Evolutionary conservation across 169 alveolate species (phyloP).

Genomic region (Babesia microti): DNA sequence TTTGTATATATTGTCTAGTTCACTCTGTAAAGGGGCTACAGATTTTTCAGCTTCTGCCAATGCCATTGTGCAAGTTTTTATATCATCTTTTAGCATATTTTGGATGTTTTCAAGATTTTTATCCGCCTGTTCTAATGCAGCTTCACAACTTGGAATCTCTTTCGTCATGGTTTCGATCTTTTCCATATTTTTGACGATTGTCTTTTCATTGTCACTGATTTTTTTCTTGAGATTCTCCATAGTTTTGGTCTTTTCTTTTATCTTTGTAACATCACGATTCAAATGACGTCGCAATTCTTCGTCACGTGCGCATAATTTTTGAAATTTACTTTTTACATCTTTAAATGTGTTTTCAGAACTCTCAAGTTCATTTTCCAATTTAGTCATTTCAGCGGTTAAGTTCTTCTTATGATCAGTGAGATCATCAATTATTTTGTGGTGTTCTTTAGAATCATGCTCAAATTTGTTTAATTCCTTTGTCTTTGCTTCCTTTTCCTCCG

Average conservation of each 20-base stretch:
- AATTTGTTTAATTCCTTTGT: constrained; percentile 38
- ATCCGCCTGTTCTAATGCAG: constrained; percentile 51
- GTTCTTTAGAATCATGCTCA: constrained; percentile 16
- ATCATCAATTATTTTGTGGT: constrained; percentile 27
- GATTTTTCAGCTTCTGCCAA: constrained; percentile 39
- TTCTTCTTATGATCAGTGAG: constrained; percentile 50
- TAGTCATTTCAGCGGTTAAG: constrained; percentile 27
- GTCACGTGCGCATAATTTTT: constrained; percentile 47
- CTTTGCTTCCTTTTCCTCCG: constrained; percentile 16
- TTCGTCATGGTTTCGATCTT: constrained; percentile 35
- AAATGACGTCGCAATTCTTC: constrained; percentile 63
- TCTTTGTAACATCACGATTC: constrained; percentile 50
- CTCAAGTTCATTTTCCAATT: constrained; percentile 52
- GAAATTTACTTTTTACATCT: constrained; percentile 51
- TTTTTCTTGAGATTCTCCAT: constrained; percentile 44
- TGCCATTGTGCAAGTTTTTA: constrained; percentile 25
- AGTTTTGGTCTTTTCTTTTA: constrained; percentile 50
- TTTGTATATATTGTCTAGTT: constrained; percentile 34
- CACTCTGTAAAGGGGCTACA: constrained; percentile 57
- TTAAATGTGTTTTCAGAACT: constrained; percentile 42
- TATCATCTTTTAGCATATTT: constrained; percentile 41
- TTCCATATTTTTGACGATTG: constrained; percentile 35
- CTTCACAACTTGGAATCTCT: constrained; percentile 40
- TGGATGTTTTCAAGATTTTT: constrained; percentile 41
- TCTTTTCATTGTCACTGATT: constrained; percentile 40